These are phyloP conservation scores for Penicillium sp. DNA, from an alignment of 2,329 filamentous ascomycete species.

Conservation along the genomic window DNA sequence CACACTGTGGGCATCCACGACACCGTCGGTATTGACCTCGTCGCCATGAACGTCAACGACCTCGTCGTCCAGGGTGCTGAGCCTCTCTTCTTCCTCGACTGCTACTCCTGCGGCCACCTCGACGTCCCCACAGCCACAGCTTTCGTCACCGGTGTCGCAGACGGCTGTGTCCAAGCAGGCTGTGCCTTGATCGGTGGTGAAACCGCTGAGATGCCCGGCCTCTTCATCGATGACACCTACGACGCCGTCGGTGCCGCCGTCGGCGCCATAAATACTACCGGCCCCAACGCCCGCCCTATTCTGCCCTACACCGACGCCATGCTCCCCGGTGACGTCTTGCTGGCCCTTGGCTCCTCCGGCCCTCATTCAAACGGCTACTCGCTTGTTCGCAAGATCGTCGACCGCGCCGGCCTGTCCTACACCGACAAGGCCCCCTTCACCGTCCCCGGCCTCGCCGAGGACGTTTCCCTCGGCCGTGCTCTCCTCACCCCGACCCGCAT, in stretches of 20 bases:
- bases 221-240: slow-evolving; percentile 86
- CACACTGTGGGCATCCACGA: slow-evolving; percentile 86
- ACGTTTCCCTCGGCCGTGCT: slow-evolving; percentile 62
- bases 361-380: slow-evolving; percentile 98
- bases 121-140: slow-evolving; percentile 72
- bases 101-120: slow-evolving; percentile 90
- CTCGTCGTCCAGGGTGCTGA: slow-evolving; percentile 93
- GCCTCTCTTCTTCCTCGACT: slow-evolving; percentile 95
- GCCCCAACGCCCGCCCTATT: slow-evolving; percentile 58
- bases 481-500: slow-evolving; percentile 89
- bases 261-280: slow-evolving; percentile 65
- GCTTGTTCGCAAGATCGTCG: slow-evolving; percentile 85
- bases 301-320: slow-evolving; percentile 76
- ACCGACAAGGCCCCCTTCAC: slow-evolving; percentile 75
- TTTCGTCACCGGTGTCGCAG: slow-evolving; percentile 89
- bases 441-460: slow-evolving; percentile 62
- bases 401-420: slow-evolving; percentile 69
- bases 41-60: slow-evolving; percentile 99
- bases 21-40: slow-evolving; percentile 93
- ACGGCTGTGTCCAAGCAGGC: slow-evolving; percentile 78
- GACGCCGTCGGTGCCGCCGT: slow-evolving; percentile 89
- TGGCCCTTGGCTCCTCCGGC: slow-evolving; percentile 81
- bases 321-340: slow-evolving; percentile 75
- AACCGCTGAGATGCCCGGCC: slow-evolving; percentile 96
- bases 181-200: slow-evolving; percentile 95